Conservation (phyloP, 225 moss, liverwort and hornwort species). For the Ulota crispa region DNA sequence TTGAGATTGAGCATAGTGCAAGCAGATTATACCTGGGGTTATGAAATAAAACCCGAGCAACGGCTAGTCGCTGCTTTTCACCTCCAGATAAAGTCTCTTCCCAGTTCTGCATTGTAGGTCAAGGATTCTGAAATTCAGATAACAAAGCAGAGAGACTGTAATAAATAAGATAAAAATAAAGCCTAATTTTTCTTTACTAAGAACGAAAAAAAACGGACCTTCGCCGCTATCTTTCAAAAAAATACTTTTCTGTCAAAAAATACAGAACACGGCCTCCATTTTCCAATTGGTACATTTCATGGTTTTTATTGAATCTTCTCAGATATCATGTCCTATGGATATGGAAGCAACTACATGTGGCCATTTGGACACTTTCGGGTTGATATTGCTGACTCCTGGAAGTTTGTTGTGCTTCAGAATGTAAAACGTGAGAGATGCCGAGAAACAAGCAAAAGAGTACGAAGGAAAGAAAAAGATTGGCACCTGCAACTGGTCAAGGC, state of each 20-base stretch:
- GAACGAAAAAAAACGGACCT: too few species aligned
- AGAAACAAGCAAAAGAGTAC: not conserved
- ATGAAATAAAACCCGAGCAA: constrained; percentile 52
- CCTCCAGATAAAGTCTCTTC: constrained; percentile 51
- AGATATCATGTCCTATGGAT: not conserved
- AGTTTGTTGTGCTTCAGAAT: not conserved
- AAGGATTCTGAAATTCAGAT: not conserved
- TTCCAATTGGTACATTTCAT: too few species aligned
- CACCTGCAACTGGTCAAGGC: constrained; percentile 62
- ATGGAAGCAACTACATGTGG: not conserved
- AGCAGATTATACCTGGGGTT: constrained; percentile 40
- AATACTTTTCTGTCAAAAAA: not conserved
- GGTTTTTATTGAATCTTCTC: not conserved
- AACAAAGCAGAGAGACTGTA: not conserved
- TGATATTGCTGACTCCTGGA: not conserved
- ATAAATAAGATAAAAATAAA: not conserved
- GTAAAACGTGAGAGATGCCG: not conserved
- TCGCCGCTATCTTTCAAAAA: too few species aligned
- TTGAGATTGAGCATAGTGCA: not conserved
- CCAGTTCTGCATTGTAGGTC: constrained; percentile 40
- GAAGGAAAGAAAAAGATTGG: not conserved
- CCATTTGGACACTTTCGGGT: not conserved
- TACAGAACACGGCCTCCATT: not conserved
- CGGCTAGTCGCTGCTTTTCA: constrained; percentile 51
- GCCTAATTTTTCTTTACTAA: too few species aligned